Evolutionary conservation across 208 protist genomes (phyloP), one percentile per base, ranked within the genome.

Genomic region (Crithidia bombi): DNA sequence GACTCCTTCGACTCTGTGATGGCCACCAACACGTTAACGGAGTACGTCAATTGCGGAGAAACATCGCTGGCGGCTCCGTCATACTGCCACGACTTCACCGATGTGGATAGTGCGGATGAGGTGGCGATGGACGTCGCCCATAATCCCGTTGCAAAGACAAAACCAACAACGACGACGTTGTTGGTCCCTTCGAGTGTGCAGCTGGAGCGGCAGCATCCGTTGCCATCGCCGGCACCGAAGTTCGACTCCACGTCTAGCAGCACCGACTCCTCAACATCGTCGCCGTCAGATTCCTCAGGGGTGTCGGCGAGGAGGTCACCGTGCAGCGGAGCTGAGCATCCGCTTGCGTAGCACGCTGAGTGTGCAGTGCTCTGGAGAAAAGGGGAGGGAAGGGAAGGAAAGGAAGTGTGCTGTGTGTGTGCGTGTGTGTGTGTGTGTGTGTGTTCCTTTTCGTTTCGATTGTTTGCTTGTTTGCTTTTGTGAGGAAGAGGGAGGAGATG

Each of bases 1-100:
- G 69, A 43, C 43, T 32, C 61, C 15, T 39, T 50, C 12, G 46
- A 65, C 39, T 61, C 59, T 12, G 61, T 15, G 14, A 0, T 50
- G 23, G 52, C 33, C 41, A 67, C 51, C 49, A 67, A 51, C 26
- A 67, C 59, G 3, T 38, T 52, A 21, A 63, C 28, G 12, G 59
- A 52, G n/a, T n/a, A n/a, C n/a, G n/a, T n/a, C 19, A 46, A 36
- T 7, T n/a, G 21, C 26, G 51, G 17, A 26, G 28, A 19, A 39
- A 36, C 59, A 12, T 50, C 50, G 39, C 2, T 38, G 58, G 50
- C 38, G 28, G 11, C 26, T 10, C 57, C 1, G 11, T 33, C 43
- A 26, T 38, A 26, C 57, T 5, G 9, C 1, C 57, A 32, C 5
- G 57, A 64, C 57, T 35, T 64, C 21, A 47, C 55, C 3, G 55